phyloP scores from a whole-genome alignment of 1,284 basidiomycete genomes.

The Coniferiporia sulphurascens region DNA sequence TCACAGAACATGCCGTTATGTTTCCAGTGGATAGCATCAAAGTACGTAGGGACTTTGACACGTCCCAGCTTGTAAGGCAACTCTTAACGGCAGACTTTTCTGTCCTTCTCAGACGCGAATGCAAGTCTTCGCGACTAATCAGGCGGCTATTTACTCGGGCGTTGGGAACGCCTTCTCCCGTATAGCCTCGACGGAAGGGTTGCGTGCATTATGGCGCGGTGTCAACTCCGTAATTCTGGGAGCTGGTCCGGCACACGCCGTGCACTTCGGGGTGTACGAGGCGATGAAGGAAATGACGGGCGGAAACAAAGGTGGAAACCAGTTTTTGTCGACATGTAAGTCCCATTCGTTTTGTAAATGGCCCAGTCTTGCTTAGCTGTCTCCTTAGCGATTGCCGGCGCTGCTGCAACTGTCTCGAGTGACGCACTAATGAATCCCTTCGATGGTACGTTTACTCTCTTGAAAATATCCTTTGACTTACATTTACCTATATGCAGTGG shows the following conservation, averaged over 20 bases:
- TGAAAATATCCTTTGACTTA: constrained; percentile 8
- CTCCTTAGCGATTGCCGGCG: constrained; percentile 79
- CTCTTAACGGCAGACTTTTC: constrained; percentile 1
- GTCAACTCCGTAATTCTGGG: constrained; percentile 97
- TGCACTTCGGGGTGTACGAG: constrained; percentile 97
- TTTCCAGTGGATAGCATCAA: constrained; percentile 98
- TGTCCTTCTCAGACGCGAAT: constrained; percentile 79
- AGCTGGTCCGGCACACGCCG: constrained; percentile 96
- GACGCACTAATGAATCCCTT: constrained; percentile 99
- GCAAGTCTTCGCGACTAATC: constrained; percentile 89
- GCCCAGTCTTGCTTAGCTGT: neutral
- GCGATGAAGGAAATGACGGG: constrained; percentile 91
- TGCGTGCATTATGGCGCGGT: constrained; percentile 90
- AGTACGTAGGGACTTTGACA: constrained; percentile 43
- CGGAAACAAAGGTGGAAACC: constrained; percentile 79
- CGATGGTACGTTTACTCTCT: constrained; percentile 64
- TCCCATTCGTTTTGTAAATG: constrained; percentile 18
- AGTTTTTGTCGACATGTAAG: constrained; percentile 78
- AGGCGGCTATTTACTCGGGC: constrained; percentile 82
- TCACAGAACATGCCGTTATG: constrained; percentile 99
- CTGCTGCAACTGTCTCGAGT: constrained; percentile 89
- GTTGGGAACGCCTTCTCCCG: constrained; percentile 85
- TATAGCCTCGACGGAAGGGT: constrained; percentile 91
- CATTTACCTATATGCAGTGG: constrained; percentile 29
- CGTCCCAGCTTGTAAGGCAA: neutral